Conservation (phyloP, 208 protist species). For the Leishmania lainsoni region DNA sequence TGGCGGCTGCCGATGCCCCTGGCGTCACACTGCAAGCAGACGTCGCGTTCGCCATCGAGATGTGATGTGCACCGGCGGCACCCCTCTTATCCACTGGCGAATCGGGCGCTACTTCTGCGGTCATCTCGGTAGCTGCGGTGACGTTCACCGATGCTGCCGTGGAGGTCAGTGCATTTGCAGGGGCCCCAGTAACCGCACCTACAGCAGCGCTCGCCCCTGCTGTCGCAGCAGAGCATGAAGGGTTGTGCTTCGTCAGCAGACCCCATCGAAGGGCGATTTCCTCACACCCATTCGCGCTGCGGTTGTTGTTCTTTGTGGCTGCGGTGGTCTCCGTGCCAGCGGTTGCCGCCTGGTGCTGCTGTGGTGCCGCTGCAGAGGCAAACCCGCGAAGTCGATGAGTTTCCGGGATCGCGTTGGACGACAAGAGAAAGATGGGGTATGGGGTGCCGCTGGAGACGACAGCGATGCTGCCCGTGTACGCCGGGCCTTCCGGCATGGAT, state of each 20-base stretch:
- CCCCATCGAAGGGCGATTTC: constrained; percentile 32
- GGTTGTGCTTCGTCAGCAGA: constrained; percentile 18
- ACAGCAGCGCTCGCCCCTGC: background rate
- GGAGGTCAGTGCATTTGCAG: background rate
- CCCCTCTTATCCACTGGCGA: background rate
- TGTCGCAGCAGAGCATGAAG: background rate
- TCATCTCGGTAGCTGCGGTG: background rate
- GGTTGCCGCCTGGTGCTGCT: background rate
- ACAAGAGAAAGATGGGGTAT: constrained; percentile 32
- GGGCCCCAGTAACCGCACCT: background rate
- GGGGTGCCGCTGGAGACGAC: constrained; percentile 22
- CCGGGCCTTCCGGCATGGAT: constrained; percentile 7
- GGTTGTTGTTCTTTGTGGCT: constrained; percentile 31
- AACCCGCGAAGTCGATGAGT: constrained; percentile 35
- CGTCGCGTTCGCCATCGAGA: background rate
- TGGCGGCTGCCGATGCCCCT: background rate
- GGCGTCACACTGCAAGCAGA: background rate
- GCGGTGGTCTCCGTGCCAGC: too few species aligned
- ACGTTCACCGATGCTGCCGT: background rate
- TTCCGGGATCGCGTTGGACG: constrained; percentile 27
- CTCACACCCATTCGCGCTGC: constrained; percentile 32
- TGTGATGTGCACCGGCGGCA: background rate
- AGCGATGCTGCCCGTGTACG: constrained; percentile 26
- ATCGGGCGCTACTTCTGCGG: background rate
- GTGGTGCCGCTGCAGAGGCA: background rate